Conservation (phyloP, 2,329 filamentous ascomycete species). For the Neofusicoccum kwambonambiense region DNA sequence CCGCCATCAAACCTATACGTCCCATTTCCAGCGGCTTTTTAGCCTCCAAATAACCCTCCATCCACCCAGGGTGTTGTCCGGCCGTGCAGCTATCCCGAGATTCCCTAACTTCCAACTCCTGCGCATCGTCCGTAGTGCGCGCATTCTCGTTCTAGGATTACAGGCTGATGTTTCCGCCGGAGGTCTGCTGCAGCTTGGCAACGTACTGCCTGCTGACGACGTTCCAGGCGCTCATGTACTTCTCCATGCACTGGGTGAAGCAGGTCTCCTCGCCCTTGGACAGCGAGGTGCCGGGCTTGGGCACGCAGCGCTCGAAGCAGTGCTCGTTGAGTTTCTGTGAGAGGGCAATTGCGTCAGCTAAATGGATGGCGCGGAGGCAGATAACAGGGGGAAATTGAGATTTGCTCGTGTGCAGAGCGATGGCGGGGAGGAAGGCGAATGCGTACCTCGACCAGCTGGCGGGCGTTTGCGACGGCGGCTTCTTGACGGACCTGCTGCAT, state of each 20-base stretch:
- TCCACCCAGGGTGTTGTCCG: too few relatives aligned
- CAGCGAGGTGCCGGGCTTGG: slow-evolving; percentile 51
- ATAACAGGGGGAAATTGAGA: too few relatives aligned
- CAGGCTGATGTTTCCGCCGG: neutral
- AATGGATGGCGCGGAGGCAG: neutral
- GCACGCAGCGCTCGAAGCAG: slow-evolving; percentile 57
- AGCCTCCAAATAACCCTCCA: too few relatives aligned
- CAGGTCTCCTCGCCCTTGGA: slow-evolving; percentile 51
- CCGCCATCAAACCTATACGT: too few relatives aligned
- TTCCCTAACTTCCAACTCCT: neutral
- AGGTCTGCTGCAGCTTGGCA: slow-evolving; percentile 42
- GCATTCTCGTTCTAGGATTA: neutral
- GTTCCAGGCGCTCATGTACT: slow-evolving; percentile 56
- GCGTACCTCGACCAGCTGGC: slow-evolving; percentile 49
- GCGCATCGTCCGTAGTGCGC: too few relatives aligned
- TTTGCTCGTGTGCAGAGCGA: too few relatives aligned
- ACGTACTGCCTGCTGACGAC: slow-evolving; percentile 52
- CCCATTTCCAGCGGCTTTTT: too few relatives aligned
- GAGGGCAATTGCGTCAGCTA: neutral
- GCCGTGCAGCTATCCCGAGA: too few relatives aligned
- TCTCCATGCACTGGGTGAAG: slow-evolving; percentile 55
- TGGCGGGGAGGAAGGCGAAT: neutral
- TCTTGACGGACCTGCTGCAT: slow-evolving; percentile 56
- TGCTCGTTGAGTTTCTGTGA: slow-evolving; percentile 56
- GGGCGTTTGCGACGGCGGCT: slow-evolving; percentile 52